A percentile compares a stretch with the other conserved stretches of the same genome.
Evolutionary conservation across 2,329 filamentous ascomycete genomes (phyloP).

Genomic region (Fusarium austroafricanum): DNA sequence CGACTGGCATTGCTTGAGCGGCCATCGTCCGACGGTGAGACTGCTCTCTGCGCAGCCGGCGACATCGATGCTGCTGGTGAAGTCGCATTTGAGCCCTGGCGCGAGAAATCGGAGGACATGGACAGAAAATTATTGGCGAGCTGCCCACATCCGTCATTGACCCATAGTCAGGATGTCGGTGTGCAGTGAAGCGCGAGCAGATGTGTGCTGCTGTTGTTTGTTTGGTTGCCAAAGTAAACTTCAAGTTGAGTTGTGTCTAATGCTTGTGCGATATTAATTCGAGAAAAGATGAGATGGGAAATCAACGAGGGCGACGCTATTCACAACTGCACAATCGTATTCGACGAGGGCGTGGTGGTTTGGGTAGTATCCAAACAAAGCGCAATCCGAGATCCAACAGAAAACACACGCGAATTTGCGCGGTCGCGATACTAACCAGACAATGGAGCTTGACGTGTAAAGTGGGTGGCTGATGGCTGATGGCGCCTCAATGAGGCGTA

Average conservation of each 20-base stretch:
- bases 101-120: slow-evolving; percentile 37
- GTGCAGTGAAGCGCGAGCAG: slow-evolving; percentile 15
- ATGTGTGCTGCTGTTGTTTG: not conserved
- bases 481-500: slow-evolving; percentile 19
- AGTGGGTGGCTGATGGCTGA: slow-evolving; percentile 43
- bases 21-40: slow-evolving; percentile 46
- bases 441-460: slow-evolving; percentile 39
- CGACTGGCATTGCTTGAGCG: slow-evolving; percentile 45
- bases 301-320: slow-evolving; percentile 6
- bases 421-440: slow-evolving; percentile 35
- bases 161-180: slow-evolving; percentile 48
- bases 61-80: slow-evolving; percentile 47
- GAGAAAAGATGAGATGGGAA: not conserved
- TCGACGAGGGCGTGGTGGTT: slow-evolving; percentile 8
- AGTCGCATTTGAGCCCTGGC: slow-evolving; percentile 38
- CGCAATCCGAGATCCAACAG: slow-evolving; percentile 8
- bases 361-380: slow-evolving; percentile 30
- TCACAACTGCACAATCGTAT: slow-evolving; percentile 9
- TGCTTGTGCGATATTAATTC: not conserved
- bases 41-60: slow-evolving; percentile 37
- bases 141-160: slow-evolving; percentile 48
- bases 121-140: slow-evolving; percentile 46
- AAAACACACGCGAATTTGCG: slow-evolving; percentile 42
- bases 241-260: not conserved
- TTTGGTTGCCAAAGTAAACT: slow-evolving; percentile 11